phyloP scores from a whole-genome alignment of 2,329 filamentous ascomycete genomes.

The Pseudogymnoascus sp. region DNA sequence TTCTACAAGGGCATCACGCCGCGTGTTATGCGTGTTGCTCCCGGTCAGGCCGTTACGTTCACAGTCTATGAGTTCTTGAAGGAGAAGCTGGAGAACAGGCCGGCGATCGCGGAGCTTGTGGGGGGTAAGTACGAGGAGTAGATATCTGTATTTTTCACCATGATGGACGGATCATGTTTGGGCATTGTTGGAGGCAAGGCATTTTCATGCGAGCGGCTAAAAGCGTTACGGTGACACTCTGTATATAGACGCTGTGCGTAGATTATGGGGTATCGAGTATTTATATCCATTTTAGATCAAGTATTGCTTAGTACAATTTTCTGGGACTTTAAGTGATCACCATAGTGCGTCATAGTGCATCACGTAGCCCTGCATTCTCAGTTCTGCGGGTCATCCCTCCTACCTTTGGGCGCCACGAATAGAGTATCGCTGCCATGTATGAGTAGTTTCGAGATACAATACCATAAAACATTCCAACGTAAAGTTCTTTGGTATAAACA shows the following conservation, averaged over 20 bases:
- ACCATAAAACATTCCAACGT: neutral
- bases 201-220: slow-evolving; percentile 6
- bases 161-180: neutral
- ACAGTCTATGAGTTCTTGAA: slow-evolving; percentile 74
- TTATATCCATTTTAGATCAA: neutral
- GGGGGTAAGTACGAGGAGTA: slow-evolving; percentile 64
- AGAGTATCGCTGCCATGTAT: neutral
- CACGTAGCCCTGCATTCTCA: neutral
- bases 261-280: neutral
- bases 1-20: slow-evolving; percentile 99
- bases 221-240: slow-evolving; percentile 5
- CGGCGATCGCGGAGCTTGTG: slow-evolving; percentile 49
- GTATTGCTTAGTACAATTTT: neutral
- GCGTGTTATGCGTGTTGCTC: slow-evolving; percentile 92
- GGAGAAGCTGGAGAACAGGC: slow-evolving; percentile 59
- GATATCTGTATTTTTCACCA: slow-evolving; percentile 10
- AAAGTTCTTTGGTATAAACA: neutral
- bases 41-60: slow-evolving; percentile 76
- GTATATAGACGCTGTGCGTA: slow-evolving; percentile 5
- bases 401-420: neutral
- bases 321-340: neutral
- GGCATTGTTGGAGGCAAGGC: slow-evolving; percentile 3
- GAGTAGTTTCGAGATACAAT: neutral
- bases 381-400: neutral
- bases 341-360: neutral